Evolutionary conservation across 202 grass and related monocot species (phyloP), one percentile per base, ranked within the genome.

Genomic region (Musa balbisiana): DNA sequence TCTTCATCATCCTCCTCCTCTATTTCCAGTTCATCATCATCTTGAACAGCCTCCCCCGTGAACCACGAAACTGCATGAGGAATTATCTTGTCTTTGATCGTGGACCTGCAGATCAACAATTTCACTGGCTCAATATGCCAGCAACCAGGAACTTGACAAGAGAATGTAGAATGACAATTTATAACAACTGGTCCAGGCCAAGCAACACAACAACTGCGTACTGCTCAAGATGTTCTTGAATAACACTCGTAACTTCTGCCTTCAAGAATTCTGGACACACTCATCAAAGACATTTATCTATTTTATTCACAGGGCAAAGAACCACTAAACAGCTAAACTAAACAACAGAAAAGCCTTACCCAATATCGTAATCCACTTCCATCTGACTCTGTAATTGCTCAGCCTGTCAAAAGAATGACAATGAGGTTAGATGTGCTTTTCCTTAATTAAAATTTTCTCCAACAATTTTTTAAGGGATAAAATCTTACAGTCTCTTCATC

Each of bases 341-440:
- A 71, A 43, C 29, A 33, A 33, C 33, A 11, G 15, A 49, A 65
- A 13, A 2, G 21, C 33, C 67, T 73, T 91, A 97, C 94, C 91
- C 95, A 5, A 98, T 90, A 72, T 92, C 95, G 16, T 94, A 98
- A 87, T 94, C 89, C 82, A 88, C 80, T 74, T 99, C 95, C 89
- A 94, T 94, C 76, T 94, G 95, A 79, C 88, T 90, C 82, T 99
- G 88, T 81, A 99, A 55, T 62, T 99, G 83, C 22, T 99, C 95
- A 84, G 87, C 91, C 95, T 94, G 26, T 86, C 67, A 8, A 83
- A 60, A 78, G 14, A 73, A 53, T 53, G 20, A 55, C 10, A 24
- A 55, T 23, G 21, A 49, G 16, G 25, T 73, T 26, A 70, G 33
- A 20, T 70, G 43, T 51, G 19, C 10, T 70, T 51, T 70, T 19